phyloP scores from a whole-genome alignment of 1,139 yeast species.

The Suhomyces wounanorum region DNA sequence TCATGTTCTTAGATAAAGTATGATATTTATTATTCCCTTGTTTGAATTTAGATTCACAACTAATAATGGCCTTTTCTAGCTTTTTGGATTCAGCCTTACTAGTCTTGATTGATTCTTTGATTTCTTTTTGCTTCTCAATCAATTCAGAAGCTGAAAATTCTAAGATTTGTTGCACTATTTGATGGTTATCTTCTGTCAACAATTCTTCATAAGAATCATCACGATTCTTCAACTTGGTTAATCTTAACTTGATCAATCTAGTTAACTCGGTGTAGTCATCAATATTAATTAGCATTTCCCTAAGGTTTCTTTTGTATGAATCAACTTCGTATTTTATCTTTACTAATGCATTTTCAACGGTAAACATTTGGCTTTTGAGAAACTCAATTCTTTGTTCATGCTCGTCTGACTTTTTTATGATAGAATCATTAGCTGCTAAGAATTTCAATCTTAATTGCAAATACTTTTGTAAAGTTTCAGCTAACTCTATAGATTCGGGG shows the following conservation, averaged over 20 bases:
- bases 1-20: slow-evolving; percentile 15
- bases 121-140: slow-evolving; percentile 14
- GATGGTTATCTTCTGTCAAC: slow-evolving; percentile 17
- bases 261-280: slow-evolving; percentile 19
- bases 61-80: slow-evolving; percentile 27
- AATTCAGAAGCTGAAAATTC: slow-evolving; percentile 18
- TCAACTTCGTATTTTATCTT: slow-evolving; percentile 20
- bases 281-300: slow-evolving; percentile 12
- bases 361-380: slow-evolving; percentile 18
- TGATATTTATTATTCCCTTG: slow-evolving; percentile 23
- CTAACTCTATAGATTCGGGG: slow-evolving; percentile 79
- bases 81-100: slow-evolving; percentile 16
- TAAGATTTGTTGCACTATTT: slow-evolving; percentile 17
- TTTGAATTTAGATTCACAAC: slow-evolving; percentile 19
- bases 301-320: slow-evolving; percentile 13
- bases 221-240: slow-evolving; percentile 13
- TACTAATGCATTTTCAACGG: slow-evolving; percentile 16
- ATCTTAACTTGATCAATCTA: slow-evolving; percentile 14
- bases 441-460: slow-evolving; percentile 46
- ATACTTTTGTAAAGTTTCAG: slow-evolving; percentile 58
- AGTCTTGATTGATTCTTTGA: slow-evolving; percentile 12
- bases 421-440: slow-evolving; percentile 32
- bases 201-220: slow-evolving; percentile 16
- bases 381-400: slow-evolving; percentile 17
- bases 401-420: slow-evolving; percentile 16